A percentile compares a stretch with the other conserved stretches of the same genome.
phyloP scores from a whole-genome alignment of 2,329 filamentous ascomycete species.

The Capronia americana region DNA sequence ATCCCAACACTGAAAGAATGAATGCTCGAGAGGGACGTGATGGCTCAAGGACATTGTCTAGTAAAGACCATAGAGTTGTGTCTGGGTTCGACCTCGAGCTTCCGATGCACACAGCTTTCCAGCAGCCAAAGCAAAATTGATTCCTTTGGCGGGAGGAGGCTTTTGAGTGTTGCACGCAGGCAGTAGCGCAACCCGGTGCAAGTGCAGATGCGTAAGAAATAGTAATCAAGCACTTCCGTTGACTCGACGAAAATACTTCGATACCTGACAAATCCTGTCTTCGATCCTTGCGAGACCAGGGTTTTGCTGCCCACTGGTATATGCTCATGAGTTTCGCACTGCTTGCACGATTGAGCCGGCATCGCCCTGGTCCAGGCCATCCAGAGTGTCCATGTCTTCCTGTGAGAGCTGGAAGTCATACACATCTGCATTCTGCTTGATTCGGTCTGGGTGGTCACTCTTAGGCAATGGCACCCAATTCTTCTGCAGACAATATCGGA shows the following conservation, averaged over 20 bases:
- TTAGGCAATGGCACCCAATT: slow-evolving; percentile 75
- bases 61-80: background rate
- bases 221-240: slow-evolving; percentile 7
- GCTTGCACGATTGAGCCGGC: slow-evolving; percentile 57
- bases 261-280: slow-evolving; percentile 3
- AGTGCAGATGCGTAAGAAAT: slow-evolving; percentile 11
- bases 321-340: slow-evolving; percentile 49
- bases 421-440: slow-evolving; percentile 69
- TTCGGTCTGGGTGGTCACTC: slow-evolving; percentile 71
- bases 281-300: background rate
- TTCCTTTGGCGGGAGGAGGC: background rate
- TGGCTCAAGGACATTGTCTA: background rate
- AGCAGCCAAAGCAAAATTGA: background rate
- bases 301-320: background rate
- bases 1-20: background rate
- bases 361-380: slow-evolving; percentile 58
- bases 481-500: slow-evolving; percentile 84
- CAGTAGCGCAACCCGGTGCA: background rate
- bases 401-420: slow-evolving; percentile 64
- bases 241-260: background rate
- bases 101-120: background rate
- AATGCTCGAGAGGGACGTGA: background rate
- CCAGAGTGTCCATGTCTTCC: slow-evolving; percentile 63
- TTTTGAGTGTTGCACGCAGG: background rate
- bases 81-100: background rate